Evolutionary conservation across 2,329 filamentous ascomycete species (phyloP).

Genomic region (Pyrenophora teres): DNA sequence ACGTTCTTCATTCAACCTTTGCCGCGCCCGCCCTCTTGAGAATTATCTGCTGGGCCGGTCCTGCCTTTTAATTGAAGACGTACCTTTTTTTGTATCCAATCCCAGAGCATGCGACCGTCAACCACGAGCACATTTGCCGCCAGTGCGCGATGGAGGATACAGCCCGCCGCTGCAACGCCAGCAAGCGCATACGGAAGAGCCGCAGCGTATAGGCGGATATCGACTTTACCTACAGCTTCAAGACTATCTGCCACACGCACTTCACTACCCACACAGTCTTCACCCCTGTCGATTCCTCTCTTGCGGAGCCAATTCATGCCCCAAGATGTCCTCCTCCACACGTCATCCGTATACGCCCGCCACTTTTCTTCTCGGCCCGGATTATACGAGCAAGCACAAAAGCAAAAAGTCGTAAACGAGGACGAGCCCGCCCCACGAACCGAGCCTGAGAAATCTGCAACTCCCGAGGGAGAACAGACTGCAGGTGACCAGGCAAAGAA

Average conservation of each 20-base stretch:
- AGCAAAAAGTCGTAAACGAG: conserved; percentile 40
- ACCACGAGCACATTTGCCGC: conserved; percentile 47
- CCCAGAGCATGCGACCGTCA: conserved; percentile 53
- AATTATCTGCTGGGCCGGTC: conserved; percentile 16
- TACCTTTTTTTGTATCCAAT: neutral
- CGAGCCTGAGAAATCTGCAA: conserved; percentile 50
- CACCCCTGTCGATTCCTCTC: conserved; percentile 32
- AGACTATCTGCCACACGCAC: conserved; percentile 33
- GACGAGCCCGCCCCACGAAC: conserved; percentile 34
- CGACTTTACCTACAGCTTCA: conserved; percentile 29
- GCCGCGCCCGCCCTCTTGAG: conserved; percentile 23
- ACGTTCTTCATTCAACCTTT: conserved; percentile 29
- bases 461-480: conserved; percentile 46
- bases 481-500: conserved; percentile 45
- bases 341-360: conserved; percentile 50
- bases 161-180: conserved; percentile 45
- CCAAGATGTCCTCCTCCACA: conserved; percentile 47
- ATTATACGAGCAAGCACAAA: conserved; percentile 42
- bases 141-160: conserved; percentile 49
- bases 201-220: conserved; percentile 56
- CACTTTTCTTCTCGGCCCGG: conserved; percentile 51
- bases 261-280: conserved; percentile 13
- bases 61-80: conserved; percentile 8
- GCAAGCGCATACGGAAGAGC: conserved; percentile 52
- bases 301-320: conserved; percentile 52